These are phyloP conservation scores for Paecilomyces sp. DNA, from an alignment of 2,329 filamentous ascomycete species.

Conservation along the genomic window DNA sequence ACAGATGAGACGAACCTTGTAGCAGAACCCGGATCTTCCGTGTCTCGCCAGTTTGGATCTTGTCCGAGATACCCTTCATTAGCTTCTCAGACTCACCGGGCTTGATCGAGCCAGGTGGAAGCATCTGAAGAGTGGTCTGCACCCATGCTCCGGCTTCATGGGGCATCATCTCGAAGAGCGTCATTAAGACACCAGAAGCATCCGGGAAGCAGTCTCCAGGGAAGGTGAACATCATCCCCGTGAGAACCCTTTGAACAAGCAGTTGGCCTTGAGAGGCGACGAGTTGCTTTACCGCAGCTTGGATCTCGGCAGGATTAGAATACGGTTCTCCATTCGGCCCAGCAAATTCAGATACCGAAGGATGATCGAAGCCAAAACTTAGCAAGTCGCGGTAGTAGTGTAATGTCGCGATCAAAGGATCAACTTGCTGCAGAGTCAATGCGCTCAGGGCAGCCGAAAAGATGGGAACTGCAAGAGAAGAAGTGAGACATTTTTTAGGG, in stretches of 20 bases:
- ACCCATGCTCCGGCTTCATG: constrained; percentile 75
- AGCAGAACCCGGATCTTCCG: constrained; percentile 76
- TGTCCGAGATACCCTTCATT: constrained; percentile 71
- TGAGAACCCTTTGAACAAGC: constrained; percentile 81
- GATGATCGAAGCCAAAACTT: constrained; percentile 73
- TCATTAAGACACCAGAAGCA: constrained; percentile 83
- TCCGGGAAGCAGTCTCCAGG: constrained; percentile 93
- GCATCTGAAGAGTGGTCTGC: constrained; percentile 70
- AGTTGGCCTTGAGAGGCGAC: constrained; percentile 64
- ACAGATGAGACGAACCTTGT: constrained; percentile 44
- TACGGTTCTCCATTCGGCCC: constrained; percentile 53
- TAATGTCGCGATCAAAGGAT: constrained; percentile 82
- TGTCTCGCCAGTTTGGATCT: constrained; percentile 60
- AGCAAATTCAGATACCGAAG: constrained; percentile 49
- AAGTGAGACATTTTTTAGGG: constrained; percentile 73
- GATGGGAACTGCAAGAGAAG: constrained; percentile 70
- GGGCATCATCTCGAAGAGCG: constrained; percentile 81
- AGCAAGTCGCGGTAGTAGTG: constrained; percentile 91
- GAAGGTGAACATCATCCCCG: constrained; percentile 99
- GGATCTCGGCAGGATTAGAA: constrained; percentile 63
- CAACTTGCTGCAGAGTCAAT: constrained; percentile 80
- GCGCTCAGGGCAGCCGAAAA: constrained; percentile 82
- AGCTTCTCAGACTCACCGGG: constrained; percentile 73
- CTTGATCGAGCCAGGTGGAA: constrained; percentile 76
- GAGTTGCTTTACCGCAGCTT: constrained; percentile 64